A percentile compares a stretch with the other conserved stretches of the same genome.
phyloP scores from a whole-genome alignment of 2,329 filamentous ascomycete species.

The Fusarium sp. region DNA sequence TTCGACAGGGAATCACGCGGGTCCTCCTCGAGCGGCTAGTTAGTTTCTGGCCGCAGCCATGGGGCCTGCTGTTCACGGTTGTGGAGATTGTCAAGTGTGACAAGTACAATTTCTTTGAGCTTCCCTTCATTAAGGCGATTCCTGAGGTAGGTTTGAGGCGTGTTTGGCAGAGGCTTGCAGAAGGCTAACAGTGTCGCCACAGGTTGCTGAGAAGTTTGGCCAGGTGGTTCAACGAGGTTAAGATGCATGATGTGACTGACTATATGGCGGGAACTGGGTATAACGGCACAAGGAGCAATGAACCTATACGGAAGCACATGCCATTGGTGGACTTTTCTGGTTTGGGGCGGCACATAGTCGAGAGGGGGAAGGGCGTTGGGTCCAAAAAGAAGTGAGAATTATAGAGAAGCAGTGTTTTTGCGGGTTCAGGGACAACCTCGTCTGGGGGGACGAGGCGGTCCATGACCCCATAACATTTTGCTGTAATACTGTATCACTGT shows the following conservation, averaged over 20 bases:
- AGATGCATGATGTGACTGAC: conserved; percentile 3
- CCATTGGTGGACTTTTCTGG: conserved; percentile 35
- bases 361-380: conserved; percentile 38
- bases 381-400: conserved; percentile 42
- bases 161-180: too few relatives aligned
- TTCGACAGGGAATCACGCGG: conserved; percentile 91
- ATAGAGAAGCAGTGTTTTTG: conserved; percentile 40
- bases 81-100: conserved; percentile 92
- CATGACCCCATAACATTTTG: conserved; percentile 29
- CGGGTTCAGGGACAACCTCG: conserved; percentile 30
- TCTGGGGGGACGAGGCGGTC: conserved; percentile 40
- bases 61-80: conserved; percentile 90
- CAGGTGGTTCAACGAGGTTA: conserved; percentile 49
- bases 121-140: conserved; percentile 89
- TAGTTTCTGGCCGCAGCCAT: conserved; percentile 92
- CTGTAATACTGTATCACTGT: conserved; percentile 53
- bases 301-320: conserved; percentile 26
- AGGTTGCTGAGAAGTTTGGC: conserved; percentile 52
- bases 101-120: conserved; percentile 89
- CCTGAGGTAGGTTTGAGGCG: conserved; percentile 74
- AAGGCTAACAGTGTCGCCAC: conserved; percentile 12
- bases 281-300: conserved; percentile 24
- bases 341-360: conserved; percentile 38
- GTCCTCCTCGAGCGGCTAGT: conserved; percentile 89
- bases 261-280: conserved; percentile 13